phyloP scores from a whole-genome alignment of 2,329 filamentous ascomycete species.

The Pleomassaria siparia region DNA sequence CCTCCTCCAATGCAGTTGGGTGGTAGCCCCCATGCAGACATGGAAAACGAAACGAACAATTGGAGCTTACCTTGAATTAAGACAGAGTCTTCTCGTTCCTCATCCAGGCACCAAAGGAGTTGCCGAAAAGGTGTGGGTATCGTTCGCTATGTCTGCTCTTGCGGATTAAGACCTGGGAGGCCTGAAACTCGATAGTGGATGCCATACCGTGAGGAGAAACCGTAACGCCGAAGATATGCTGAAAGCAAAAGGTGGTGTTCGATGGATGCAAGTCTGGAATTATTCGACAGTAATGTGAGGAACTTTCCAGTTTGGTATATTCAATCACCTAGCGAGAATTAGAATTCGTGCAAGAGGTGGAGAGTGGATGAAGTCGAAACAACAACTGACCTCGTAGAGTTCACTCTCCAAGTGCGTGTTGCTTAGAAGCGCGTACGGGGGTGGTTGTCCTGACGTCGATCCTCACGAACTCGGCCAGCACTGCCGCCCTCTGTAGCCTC shows the following conservation, averaged over 20 bases:
- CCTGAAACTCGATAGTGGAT: not conserved
- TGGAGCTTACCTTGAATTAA: not conserved
- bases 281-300: not conserved
- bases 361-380: not conserved
- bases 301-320: not conserved
- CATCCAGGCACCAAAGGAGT: not conserved
- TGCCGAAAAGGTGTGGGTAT: not conserved
- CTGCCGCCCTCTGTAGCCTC: constrained; percentile 8
- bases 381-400: not conserved
- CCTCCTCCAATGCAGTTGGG: not conserved
- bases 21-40: not conserved
- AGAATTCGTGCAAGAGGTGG: not conserved
- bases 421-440: not conserved
- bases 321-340: not conserved
- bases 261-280: not conserved
- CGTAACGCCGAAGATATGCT: not conserved
- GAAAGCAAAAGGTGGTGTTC: not conserved
- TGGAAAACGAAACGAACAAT: not conserved
- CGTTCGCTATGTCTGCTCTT: not conserved
- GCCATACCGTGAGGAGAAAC: constrained; percentile 1
- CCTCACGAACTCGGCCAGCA: not conserved
- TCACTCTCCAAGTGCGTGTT: not conserved
- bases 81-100: not conserved
- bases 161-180: constrained; percentile 1
- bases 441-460: not conserved